Evolutionary conservation across 2,329 filamentous ascomycete genomes (phyloP).

Genomic region (Cytospora schulzeri): DNA sequence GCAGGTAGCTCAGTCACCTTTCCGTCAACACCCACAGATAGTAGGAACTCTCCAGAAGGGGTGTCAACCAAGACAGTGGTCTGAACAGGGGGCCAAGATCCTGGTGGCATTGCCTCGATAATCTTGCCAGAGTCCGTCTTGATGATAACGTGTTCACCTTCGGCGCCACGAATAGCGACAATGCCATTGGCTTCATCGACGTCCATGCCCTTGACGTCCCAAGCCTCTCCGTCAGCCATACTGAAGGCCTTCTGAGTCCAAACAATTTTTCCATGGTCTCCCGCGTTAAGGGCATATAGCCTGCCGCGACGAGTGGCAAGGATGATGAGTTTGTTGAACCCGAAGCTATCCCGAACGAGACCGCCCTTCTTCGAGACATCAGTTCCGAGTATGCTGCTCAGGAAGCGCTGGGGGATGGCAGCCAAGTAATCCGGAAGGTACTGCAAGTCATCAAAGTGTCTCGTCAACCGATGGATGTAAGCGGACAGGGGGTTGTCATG

Average conservation of each 20-base stretch:
- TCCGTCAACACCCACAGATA: slow-evolving; percentile 56
- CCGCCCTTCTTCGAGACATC: slow-evolving; percentile 48
- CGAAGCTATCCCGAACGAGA: slow-evolving; percentile 74
- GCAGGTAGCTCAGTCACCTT: slow-evolving; percentile 49
- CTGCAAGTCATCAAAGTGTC: slow-evolving; percentile 78
- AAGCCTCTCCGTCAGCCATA: slow-evolving; percentile 55
- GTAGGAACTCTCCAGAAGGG: slow-evolving; percentile 53
- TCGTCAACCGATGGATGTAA: slow-evolving; percentile 84
- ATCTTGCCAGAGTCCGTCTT: slow-evolving; percentile 55
- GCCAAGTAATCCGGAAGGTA: slow-evolving; percentile 74
- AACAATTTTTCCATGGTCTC: slow-evolving; percentile 69
- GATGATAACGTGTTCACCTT: slow-evolving; percentile 64
- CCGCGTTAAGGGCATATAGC: slow-evolving; percentile 78
- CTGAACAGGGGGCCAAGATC: slow-evolving; percentile 43
- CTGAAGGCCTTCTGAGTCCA: slow-evolving; percentile 73
- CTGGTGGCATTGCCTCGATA: slow-evolving; percentile 46
- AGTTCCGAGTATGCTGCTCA: slow-evolving; percentile 65
- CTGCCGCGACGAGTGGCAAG: slow-evolving; percentile 79
- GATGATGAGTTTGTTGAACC: slow-evolving; percentile 83
- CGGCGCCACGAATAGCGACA: slow-evolving; percentile 60
- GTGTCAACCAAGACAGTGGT: slow-evolving; percentile 57
- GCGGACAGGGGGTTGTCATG: slow-evolving; percentile 78
- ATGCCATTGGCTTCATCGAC: slow-evolving; percentile 58
- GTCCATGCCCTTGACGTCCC: slow-evolving; percentile 70
- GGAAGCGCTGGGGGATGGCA: slow-evolving; percentile 67